Evolutionary conservation across 768 basidiomycete species (phyloP), one percentile per base, ranked within the genome.

Genomic region (Kwoniella newhampshirensis): DNA sequence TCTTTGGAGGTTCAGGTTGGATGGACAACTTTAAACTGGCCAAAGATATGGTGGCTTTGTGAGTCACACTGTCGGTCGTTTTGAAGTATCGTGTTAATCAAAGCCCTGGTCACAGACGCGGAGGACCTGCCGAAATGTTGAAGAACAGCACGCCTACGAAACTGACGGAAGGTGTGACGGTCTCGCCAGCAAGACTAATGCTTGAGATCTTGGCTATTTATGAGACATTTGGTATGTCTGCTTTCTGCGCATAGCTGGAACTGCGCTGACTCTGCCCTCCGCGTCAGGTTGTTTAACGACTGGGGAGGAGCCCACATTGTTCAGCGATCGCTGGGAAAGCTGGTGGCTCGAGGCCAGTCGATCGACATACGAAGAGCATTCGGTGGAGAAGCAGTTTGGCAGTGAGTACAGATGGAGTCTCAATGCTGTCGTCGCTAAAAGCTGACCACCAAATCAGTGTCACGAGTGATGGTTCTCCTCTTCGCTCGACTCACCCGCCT

Each of bases 301-400:
- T 28, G 75, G 78, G 11, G 66, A 77, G 54, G 77, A 73, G 55
- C 77, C 78, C 8, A 66, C 73, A 12, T 66, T 78, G 26, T 62
- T 80, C 43, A 69, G 76, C 43, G 75, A 76, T 54, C 63, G 68
- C 58, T 70, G 74, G 63, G 71, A 73, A 50, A 60, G 70, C 44
- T 82, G 79, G 79, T 80, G 79, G 66, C 78, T 72, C 56, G 75
- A 72, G 48, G 64, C 59, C 45, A 70, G 70, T 59, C 73, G 63
- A 65, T 75, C 69, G 51, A 75, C 57, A 53, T 77, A 63, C 67
- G 78, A 75, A 60, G 73, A 62, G 52, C 79, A 79, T 55, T 78
- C 77, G 41, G 77, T 81, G 41, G 81, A 83, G 67, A 79, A 75
- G 60, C 78, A 78, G 53, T 80, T 81, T 67, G 81, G 81, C 41